These are phyloP conservation scores for Dioscorea alata DNA, from an alignment of 106 monocot genomes.

Conservation along the genomic window DNA sequence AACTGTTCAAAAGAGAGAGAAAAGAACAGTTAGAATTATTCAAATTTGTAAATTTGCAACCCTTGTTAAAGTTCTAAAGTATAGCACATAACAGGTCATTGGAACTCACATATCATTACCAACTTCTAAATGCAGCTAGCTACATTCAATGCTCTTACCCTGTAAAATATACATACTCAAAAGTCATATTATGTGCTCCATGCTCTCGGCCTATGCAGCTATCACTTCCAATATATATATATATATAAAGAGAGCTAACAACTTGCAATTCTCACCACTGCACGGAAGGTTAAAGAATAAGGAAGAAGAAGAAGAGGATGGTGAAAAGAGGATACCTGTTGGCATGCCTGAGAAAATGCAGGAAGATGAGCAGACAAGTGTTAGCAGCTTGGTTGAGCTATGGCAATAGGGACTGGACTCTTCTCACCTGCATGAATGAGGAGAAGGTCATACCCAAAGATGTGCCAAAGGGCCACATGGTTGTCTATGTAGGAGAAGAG, in stretches of 20 bases:
- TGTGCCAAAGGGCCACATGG: constrained; percentile 23
- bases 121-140: background rate
- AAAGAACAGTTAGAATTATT: background rate
- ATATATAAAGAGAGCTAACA: background rate
- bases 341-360: background rate
- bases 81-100: background rate
- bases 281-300: too few species aligned
- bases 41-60: background rate
- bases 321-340: background rate
- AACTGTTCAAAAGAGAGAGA: background rate
- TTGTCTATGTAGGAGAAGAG: constrained; percentile 20
- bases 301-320: background rate
- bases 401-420: background rate
- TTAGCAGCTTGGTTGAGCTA: background rate
- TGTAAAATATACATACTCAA: background rate
- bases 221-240: background rate
- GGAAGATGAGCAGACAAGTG: background rate
- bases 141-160: background rate
- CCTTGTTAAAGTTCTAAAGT: background rate
- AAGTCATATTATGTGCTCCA: background rate
- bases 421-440: background rate
- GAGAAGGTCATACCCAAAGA: constrained; percentile 14
- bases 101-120: background rate
- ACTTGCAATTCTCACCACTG: too few species aligned
- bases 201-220: background rate